These are phyloP conservation scores for Microascus cirrosus DNA, from an alignment of 2,329 filamentous ascomycete genomes.

Conservation along the genomic window DNA sequence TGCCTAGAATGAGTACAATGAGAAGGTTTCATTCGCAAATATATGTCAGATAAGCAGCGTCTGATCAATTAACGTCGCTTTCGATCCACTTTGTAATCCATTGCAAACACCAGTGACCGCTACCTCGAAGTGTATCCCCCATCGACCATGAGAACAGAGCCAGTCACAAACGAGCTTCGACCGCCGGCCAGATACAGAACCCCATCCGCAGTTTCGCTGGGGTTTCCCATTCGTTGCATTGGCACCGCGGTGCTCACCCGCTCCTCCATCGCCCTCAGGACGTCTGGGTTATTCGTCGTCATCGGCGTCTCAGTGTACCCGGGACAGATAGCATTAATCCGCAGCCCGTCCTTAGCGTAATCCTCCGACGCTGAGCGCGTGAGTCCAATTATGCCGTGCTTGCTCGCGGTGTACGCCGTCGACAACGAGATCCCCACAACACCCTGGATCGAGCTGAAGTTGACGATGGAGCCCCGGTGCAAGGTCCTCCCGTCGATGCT, in stretches of 20 bases:
- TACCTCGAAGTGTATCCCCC: slow-evolving; percentile 5
- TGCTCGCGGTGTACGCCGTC: slow-evolving; percentile 33
- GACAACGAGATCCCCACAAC: slow-evolving; percentile 29
- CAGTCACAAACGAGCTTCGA: slow-evolving; percentile 6
- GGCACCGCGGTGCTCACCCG: slow-evolving; percentile 12
- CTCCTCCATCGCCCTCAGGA: slow-evolving; percentile 14
- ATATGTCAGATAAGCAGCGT: too few relatives aligned
- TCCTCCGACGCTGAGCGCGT: slow-evolving; percentile 38
- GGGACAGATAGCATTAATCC: slow-evolving; percentile 38
- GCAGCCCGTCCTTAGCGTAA: slow-evolving; percentile 29
- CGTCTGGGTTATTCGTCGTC: slow-evolving; percentile 15
- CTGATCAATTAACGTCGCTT: too few relatives aligned
- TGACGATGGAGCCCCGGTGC: slow-evolving; percentile 41
- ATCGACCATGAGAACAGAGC: slow-evolving; percentile 7
- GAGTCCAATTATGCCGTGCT: slow-evolving; percentile 37
- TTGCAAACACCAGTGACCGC: too few relatives aligned
- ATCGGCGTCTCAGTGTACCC: slow-evolving; percentile 21
- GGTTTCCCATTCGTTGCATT: slow-evolving; percentile 15
- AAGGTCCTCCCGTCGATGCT: slow-evolving; percentile 22
- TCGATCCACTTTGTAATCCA: too few relatives aligned
- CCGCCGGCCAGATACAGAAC: slow-evolving; percentile 12
- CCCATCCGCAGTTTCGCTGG: slow-evolving; percentile 17
- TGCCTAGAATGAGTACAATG: too few relatives aligned
- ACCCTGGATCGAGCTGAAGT: slow-evolving; percentile 51
- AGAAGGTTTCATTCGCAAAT: too few relatives aligned